These are phyloP conservation scores for Nicotiana sylvestris DNA, from an alignment of 257 asterid species.

Conservation along the genomic window DNA sequence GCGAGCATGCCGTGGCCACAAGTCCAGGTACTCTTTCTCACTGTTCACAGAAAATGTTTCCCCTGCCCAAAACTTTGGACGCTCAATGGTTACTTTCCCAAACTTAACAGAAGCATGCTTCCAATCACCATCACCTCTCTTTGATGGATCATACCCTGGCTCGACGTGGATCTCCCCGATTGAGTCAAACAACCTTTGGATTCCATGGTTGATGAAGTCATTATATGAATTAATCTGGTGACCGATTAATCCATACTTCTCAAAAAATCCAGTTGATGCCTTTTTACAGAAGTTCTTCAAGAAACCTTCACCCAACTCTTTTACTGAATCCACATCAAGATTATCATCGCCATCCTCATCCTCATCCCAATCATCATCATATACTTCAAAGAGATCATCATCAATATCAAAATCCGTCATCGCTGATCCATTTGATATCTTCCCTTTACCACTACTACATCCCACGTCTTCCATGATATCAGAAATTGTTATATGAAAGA, in stretches of 20 bases:
- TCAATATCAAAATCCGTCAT: constrained; percentile 24
- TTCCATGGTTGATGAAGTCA: constrained; percentile 58
- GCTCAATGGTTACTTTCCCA: constrained; percentile 72
- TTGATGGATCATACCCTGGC: constrained; percentile 83
- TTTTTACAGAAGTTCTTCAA: constrained; percentile 58
- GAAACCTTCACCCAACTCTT: constrained; percentile 18
- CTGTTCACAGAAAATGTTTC: constrained; percentile 54
- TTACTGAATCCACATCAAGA: constrained; percentile 29
- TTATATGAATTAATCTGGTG: constrained; percentile 87
- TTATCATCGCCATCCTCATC: constrained; percentile 31
- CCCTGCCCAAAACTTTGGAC: constrained; percentile 55
- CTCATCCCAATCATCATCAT: constrained; percentile 50
- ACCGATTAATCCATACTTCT: constrained; percentile 68
- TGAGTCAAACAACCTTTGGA: constrained; percentile 70
- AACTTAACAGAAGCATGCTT: constrained; percentile 63
- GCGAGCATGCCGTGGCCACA: constrained; percentile 86
- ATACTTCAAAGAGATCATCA: constrained; percentile 41
- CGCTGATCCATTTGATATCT: constrained; percentile 14
- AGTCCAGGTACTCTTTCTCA: constrained; percentile 35
- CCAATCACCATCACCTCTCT: constrained; percentile 82
- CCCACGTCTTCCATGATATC: constrained; percentile 19
- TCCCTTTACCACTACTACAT: constrained; percentile 19
- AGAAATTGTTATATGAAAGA: constrained; percentile 1
- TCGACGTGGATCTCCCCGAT: constrained; percentile 68
- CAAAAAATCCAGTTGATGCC: constrained; percentile 68